phyloP scores from a whole-genome alignment of 441 rosid genomes.

The Metrosideros polymorpha region DNA sequence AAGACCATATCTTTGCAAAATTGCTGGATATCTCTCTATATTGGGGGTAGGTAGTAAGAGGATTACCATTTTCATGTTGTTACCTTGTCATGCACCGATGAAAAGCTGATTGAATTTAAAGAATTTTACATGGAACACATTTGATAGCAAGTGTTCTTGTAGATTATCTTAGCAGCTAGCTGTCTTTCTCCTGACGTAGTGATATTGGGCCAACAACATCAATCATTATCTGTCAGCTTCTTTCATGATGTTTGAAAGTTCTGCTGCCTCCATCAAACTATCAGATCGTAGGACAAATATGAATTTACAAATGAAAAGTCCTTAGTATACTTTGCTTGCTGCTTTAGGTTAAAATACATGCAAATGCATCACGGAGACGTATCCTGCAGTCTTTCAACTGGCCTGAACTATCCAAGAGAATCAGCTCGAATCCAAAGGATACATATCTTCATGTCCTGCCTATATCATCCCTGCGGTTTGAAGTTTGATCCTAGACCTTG shows the following conservation, averaged over 20 bases:
- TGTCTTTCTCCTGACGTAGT: neutral
- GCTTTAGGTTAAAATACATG: conserved; percentile 9
- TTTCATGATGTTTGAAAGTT: neutral
- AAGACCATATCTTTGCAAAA: neutral
- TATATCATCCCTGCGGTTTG: conserved; percentile 52
- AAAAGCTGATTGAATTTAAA: neutral
- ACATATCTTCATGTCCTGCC: conserved; percentile 74
- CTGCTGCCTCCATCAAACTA: neutral
- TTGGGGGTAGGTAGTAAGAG: neutral
- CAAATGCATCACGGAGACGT: conserved; percentile 55
- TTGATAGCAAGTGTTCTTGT: neutral
- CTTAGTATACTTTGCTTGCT: neutral
- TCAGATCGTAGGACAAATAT: neutral
- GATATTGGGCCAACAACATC: neutral
- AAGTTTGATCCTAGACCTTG: conserved; percentile 28
- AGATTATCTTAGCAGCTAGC: neutral
- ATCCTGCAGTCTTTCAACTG: conserved; percentile 58
- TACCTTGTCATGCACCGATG: neutral
- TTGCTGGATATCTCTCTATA: neutral
- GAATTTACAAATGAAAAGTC: neutral
- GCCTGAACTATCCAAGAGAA: conserved; percentile 54
- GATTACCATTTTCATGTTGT: neutral
- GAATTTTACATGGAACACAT: neutral
- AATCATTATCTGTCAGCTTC: neutral
- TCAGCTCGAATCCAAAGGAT: conserved; percentile 47